phyloP scores from a whole-genome alignment of 805 yeast genomes.

The Kuraishia cidri region DNA sequence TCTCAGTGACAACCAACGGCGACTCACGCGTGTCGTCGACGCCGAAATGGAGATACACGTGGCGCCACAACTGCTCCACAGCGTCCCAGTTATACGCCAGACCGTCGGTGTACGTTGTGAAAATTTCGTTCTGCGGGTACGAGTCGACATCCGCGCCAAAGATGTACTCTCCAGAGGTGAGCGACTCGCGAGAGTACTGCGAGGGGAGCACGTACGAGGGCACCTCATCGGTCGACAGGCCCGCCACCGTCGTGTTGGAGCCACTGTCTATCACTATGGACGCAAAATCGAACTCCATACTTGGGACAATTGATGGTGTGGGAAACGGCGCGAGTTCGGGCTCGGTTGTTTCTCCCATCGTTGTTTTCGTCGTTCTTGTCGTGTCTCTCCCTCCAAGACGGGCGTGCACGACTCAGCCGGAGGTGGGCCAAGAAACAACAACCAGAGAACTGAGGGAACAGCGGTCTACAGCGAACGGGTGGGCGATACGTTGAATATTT shows the following conservation, averaged over 20 bases:
- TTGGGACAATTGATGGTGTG: too few species aligned
- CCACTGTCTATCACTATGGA: constrained; percentile 69
- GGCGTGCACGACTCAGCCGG: too few species aligned
- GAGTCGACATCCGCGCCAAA: constrained; percentile 33
- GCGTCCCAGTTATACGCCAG: constrained; percentile 67
- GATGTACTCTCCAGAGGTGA: constrained; percentile 12
- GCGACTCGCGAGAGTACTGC: constrained; percentile 33
- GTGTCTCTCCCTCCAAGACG: too few species aligned
- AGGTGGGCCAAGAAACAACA: too few species aligned
- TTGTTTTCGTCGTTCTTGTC: too few species aligned
- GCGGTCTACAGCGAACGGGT: too few species aligned
- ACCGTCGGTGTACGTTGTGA: constrained; percentile 57
- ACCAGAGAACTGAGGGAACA: too few species aligned
- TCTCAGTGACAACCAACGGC: constrained; percentile 51
- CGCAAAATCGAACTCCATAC: constrained; percentile 32
- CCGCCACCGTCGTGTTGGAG: constrained; percentile 56
- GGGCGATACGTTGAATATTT: too few species aligned
- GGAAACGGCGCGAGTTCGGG: too few species aligned
- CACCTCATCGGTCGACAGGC: constrained; percentile 54
- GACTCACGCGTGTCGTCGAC: constrained; percentile 41
- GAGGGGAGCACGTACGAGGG: constrained; percentile 55
- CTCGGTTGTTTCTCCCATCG: too few species aligned
- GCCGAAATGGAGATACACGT: constrained; percentile 46
- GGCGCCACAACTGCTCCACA: constrained; percentile 57
- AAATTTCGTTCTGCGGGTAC: constrained; percentile 36